Evolutionary conservation across 768 basidiomycete species (phyloP), one percentile per base, ranked within the genome.

Genomic region (Lactifluus pinguis): DNA sequence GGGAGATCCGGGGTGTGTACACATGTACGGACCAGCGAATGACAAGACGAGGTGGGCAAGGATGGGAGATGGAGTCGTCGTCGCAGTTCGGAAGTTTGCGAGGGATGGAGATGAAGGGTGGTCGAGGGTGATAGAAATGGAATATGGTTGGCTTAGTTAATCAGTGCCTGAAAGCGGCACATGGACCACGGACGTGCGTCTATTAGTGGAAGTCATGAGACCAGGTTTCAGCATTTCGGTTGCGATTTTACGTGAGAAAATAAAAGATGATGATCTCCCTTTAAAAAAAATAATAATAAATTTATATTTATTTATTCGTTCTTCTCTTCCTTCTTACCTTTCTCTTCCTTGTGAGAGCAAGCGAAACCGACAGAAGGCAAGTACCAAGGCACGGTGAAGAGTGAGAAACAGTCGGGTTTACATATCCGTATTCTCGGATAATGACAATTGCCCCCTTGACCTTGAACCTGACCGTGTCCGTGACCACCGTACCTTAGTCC

Each of bases 371-470:
- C 25, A 25, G 25, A 25, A 25, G 25, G 25, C 25, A 25, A 25
- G 25, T 25, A 25, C 25, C 25, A 25, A 25, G 25, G 25, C 25
- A 25, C 25, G 25, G 25, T 25, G 25, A 25, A 25, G 25, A 25
- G 25, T 25, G 25, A 25, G 25, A 25, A 25, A 25, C 25, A 25
- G 25, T 25, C 34, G 34, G 34, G 34, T 36, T 36, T 34, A 14
- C 56, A 34, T 34, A 36, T 59, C 62, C 64, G 57, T 53, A 38
- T 38, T 11, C 3, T 38, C 17, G 68, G 71, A 70, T 68, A 69
- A 73, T 73, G 72, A 70, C 51, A 68, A 62, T 69, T 68, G 65
- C 69, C 41, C 67, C 57, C 61, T 53, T 25, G 48, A 47, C 60
- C 54, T 62, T 44, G 59, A 38, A 38, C 13, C 38, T 38, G 10